Conservation (phyloP, 352 stramenopile species). For the Pythium dissimile region DNA sequence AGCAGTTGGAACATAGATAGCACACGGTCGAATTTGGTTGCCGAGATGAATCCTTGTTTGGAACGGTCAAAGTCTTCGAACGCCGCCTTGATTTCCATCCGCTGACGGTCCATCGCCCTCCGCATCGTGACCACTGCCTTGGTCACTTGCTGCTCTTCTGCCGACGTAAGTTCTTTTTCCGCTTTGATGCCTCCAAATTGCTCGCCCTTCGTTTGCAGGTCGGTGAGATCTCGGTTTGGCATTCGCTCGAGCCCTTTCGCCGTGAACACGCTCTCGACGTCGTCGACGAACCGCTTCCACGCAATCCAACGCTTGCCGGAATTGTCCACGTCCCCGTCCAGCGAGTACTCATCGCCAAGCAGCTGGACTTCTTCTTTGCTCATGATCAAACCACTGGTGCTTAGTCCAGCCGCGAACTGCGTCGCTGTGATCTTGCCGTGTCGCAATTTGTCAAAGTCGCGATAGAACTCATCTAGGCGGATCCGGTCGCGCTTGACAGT, state of each 20-base stretch:
- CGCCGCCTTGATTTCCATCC: conserved; percentile 71
- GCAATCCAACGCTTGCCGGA: conserved; percentile 52
- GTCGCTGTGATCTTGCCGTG: conserved; percentile 69
- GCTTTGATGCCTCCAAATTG: conserved; percentile 55
- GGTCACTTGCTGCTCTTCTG: conserved; percentile 56
- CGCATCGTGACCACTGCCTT: conserved; percentile 43
- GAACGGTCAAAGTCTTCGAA: conserved; percentile 83
- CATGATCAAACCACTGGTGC: conserved; percentile 49
- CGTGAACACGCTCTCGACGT: conserved; percentile 81
- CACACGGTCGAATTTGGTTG: conserved; percentile 79
- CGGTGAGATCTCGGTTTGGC: conserved; percentile 51
- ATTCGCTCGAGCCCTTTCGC: conserved; percentile 66
- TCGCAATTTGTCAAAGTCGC: conserved; percentile 80
- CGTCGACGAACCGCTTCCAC: conserved; percentile 78
- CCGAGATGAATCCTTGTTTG: conserved; percentile 75
- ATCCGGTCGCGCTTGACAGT: conserved; percentile 78
- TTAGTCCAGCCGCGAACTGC: conserved; percentile 63
- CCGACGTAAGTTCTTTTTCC: conserved; percentile 45
- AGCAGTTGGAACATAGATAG: conserved; percentile 75
- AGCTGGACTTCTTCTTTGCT: conserved; percentile 54
- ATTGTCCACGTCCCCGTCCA: conserved; percentile 57
- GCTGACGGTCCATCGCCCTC: conserved; percentile 56
- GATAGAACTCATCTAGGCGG: conserved; percentile 80
- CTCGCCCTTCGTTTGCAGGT: conserved; percentile 41
- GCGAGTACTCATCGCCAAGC: conserved; percentile 53